Base-by-base conservation (phyloP, 2,329 filamentous ascomycete genomes). In the Penicillium olsonii region DNA sequence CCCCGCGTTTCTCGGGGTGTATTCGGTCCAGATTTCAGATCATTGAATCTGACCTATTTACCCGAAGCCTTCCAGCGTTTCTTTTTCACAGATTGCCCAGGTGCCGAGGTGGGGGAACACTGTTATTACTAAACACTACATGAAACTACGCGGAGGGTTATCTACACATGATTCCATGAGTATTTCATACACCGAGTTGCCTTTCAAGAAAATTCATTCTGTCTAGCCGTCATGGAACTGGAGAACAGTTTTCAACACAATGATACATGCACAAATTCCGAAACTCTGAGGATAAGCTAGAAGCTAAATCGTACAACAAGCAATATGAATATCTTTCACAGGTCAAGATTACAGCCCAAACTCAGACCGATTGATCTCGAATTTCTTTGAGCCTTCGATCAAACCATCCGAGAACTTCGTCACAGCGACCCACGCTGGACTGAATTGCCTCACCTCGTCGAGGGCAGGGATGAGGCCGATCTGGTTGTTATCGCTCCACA, bases 401-500 rank as follows among this genome's bases (percentile, higher is more conserved):
- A 96, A 72, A 1, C 90, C 92, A 72, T 91, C 87, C 20, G 78
- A 78, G 55, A 83, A 73, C 73, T 96, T 96, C 4, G 84, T 85
- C 22, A 91, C 77, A 9, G 86, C 85, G 6, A 84, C 84, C 94
- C 94, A 99, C 4, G 78, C 75, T 0, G 94, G 94, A 59, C 85
- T 79, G 71, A 85, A 96, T 66, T 85, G 81, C 59, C 81, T 75
- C 41, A 89, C 78, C 71, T 97, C 92, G 60, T 94, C 87, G 43
- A 92, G 81, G 1, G 92, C 92, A 0, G 92, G 92, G 40, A 97
- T 91, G 1, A 79, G 78, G 3, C 83, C 86, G 2, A 73, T 70
- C 29, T 75, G 73, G 63, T 96, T 96, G 37, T 83, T 85, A 73
- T 99, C 94, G 62, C 87, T 90, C 91, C 92, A 97, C 26, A 88